A percentile compares a stretch with the other conserved stretches of the same genome.
phyloP scores from a whole-genome alignment of 1,284 basidiomycete genomes.

The Ustilago cynodontis region DNA sequence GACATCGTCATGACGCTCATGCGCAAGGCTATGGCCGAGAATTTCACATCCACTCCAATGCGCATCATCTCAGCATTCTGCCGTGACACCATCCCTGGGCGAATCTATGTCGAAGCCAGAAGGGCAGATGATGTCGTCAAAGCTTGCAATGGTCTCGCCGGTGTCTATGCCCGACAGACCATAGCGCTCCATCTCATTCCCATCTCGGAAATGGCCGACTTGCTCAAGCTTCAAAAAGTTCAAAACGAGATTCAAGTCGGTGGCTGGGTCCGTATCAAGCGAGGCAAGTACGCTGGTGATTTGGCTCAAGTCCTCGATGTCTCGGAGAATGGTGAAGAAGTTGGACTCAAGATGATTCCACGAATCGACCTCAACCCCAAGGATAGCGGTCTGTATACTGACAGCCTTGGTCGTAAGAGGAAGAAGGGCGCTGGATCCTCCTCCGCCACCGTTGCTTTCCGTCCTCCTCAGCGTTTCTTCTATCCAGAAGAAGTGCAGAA shows the following conservation, averaged over 20 bases:
- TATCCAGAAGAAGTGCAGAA: slow-evolving; percentile 92
- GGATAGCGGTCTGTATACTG: slow-evolving; percentile 70
- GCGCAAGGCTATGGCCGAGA: slow-evolving; percentile 81
- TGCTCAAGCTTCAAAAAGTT: slow-evolving; percentile 95
- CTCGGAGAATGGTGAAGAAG: slow-evolving; percentile 91
- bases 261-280: slow-evolving; percentile 93
- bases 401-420: slow-evolving; percentile 68
- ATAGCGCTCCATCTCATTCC: slow-evolving; percentile 85
- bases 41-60: slow-evolving; percentile 77
- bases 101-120: slow-evolving; percentile 95
- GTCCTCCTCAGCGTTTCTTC: slow-evolving; percentile 92
- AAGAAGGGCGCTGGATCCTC: slow-evolving; percentile 65
- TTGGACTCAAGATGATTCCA: slow-evolving; percentile 92
- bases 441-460: slow-evolving; percentile 73
- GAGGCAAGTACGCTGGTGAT: slow-evolving; percentile 94
- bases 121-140: slow-evolving; percentile 86
- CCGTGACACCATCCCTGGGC: slow-evolving; percentile 91
- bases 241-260: slow-evolving; percentile 86
- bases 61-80: slow-evolving; percentile 92
- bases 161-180: slow-evolving; percentile 78
- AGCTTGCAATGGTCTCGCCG: slow-evolving; percentile 89
- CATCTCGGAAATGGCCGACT: slow-evolving; percentile 97
- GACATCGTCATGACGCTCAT: slow-evolving; percentile 94
- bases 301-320: slow-evolving; percentile 95
- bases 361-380: slow-evolving; percentile 87